Evolutionary conservation across 164 flowering plant species (phyloP).

Genomic region (Taxillus chinensis): DNA sequence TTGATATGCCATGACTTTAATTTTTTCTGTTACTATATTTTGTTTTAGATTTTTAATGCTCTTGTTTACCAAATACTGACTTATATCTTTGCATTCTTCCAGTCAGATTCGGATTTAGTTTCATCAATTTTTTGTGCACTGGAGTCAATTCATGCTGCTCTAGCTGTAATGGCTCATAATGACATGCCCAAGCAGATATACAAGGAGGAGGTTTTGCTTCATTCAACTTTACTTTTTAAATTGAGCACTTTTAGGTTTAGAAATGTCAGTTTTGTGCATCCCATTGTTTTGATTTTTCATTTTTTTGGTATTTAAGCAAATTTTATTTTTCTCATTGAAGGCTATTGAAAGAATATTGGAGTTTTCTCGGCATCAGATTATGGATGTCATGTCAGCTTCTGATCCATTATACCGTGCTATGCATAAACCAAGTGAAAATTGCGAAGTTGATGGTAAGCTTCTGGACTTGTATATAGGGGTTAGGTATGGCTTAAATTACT

Average conservation of each 20-base stretch:
- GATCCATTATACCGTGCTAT: constrained; percentile 84
- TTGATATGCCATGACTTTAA: too few species aligned
- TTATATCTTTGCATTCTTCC: constrained; percentile 14
- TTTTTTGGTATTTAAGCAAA: too few species aligned
- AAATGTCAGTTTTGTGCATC: not conserved
- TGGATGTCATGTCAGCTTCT: constrained; percentile 73
- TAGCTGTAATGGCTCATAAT: constrained; percentile 65
- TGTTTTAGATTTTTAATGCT: not conserved
- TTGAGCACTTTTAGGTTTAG: not conserved
- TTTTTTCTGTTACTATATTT: not conserved
- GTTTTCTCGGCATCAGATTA: constrained; percentile 80
- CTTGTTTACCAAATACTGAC: not conserved
- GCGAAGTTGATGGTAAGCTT: constrained; percentile 49
- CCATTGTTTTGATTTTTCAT: too few species aligned
- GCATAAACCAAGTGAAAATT: constrained; percentile 68
- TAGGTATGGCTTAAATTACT: too few species aligned
- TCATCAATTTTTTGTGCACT: constrained; percentile 55
- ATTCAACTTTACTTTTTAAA: not conserved
- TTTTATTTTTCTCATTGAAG: constrained; percentile 16
- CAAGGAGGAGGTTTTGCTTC: constrained; percentile 71
- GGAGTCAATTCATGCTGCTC: constrained; percentile 86
- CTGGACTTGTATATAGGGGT: not conserved
- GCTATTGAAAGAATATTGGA: constrained; percentile 91
- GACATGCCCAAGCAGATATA: constrained; percentile 91
- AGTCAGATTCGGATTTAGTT: constrained; percentile 67